These are phyloP conservation scores for Flagelloscypha sp. DNA, from an alignment of 768 basidiomycete species.

Conservation along the genomic window DNA sequence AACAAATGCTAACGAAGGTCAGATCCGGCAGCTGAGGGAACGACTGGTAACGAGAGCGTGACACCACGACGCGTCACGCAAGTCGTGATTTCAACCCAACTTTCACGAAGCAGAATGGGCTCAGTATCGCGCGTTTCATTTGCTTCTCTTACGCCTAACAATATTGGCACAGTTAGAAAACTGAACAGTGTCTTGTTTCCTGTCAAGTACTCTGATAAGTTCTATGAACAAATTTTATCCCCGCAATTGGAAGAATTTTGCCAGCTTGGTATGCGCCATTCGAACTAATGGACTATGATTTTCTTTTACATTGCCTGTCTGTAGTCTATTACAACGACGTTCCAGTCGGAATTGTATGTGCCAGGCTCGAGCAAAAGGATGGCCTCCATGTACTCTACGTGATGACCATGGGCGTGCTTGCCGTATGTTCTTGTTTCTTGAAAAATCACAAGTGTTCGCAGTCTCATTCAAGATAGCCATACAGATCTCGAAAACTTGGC, in stretches of 20 bases:
- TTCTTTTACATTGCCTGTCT: constrained; percentile 6
- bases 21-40: not conserved
- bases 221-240: constrained; percentile 72
- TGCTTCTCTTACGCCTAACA: constrained; percentile 70
- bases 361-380: constrained; percentile 67
- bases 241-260: constrained; percentile 81
- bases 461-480: constrained; percentile 47
- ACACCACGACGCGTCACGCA: not conserved
- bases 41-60: not conserved
- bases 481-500: constrained; percentile 72
- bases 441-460: constrained; percentile 10
- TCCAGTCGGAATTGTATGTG: constrained; percentile 79
- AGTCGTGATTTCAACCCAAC: not conserved
- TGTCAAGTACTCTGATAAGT: constrained; percentile 81
- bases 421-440: constrained; percentile 41
- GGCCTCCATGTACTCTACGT: constrained; percentile 59
- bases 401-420: constrained; percentile 89
- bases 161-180: constrained; percentile 71
- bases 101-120: not conserved
- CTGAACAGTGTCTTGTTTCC: constrained; percentile 78
- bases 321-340: constrained; percentile 91
- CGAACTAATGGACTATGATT: constrained; percentile 8
- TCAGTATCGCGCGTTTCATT: constrained; percentile 50
- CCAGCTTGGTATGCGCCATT: constrained; percentile 63
- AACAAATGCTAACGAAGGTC: too few species aligned